Base-by-base conservation (phyloP, 331 rosid genomes). In the Stylosanthes scabra region DNA sequence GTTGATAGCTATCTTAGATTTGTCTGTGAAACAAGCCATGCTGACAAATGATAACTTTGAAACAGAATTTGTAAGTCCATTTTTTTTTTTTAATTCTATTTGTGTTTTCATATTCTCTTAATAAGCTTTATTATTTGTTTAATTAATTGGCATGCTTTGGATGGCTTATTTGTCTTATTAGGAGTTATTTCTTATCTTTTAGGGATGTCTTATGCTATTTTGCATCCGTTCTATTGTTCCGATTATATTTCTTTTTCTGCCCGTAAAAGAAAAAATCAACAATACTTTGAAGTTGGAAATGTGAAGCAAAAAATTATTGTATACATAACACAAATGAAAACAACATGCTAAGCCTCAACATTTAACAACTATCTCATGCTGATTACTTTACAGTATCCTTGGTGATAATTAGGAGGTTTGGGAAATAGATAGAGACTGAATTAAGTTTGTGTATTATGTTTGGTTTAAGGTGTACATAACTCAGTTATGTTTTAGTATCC, bases 51-150 rank as follows among this genome's bases (percentile, higher is more conserved):
- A 91, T 51, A 91, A 78, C 84, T 88, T 89, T 57, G 99, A 89
- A 86, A 70, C 74, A 25, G 99, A 94, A 82, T 94, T 86, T 85
- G 99, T 94, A 80, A 91, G 99, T 88, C 72, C 28, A 3, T 44
- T 20, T 51, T 65, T 34, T 65, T 34, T 47, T 20, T 14, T 79
- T 20, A 72, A 61, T 63, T 52, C 25, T 41, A 39, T 14, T 40
- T 63, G n/a, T 9, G 16, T 65, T 73, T 65, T 47, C 62, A 63
- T 20, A 14, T 62, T 71, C 14, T 56, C 57, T 56, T 71, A 59
- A 59, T 44, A 15, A 12, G 31, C 50, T 51, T 60, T 47, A 39
- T 59, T 56, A 20, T n/a, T 59, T 51, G 57, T 51, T 51, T 9
- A 51, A 51, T 15, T n/a, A 51, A 49, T 49, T 49, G 15, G 16